These are phyloP conservation scores for Backusella morwellensis DNA, from an alignment of 192 early-diverging fungal species.

Conservation along the genomic window DNA sequence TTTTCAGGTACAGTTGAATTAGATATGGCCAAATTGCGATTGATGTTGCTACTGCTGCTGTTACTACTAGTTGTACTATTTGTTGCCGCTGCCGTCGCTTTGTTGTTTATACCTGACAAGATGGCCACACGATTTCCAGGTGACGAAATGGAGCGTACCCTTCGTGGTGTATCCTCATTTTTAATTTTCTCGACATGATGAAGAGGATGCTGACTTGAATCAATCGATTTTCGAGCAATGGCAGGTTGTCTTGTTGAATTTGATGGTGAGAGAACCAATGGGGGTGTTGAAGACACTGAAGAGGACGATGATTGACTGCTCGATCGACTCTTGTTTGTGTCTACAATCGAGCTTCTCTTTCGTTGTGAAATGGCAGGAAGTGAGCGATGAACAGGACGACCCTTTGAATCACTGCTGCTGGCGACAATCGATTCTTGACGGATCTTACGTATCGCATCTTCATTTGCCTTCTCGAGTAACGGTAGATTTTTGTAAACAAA, in stretches of 20 bases:
- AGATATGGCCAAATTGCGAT: background rate
- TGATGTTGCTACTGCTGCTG: background rate
- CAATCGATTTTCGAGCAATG: background rate
- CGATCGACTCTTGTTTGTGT: slow-evolving; percentile 7
- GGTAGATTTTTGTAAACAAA: slow-evolving; percentile 92
- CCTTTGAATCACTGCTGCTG: slow-evolving; percentile 8
- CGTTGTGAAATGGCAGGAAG: slow-evolving; percentile 35
- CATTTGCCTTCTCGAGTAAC: slow-evolving; percentile 87
- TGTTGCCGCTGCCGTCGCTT: background rate
- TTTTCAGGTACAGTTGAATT: background rate
- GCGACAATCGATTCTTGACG: slow-evolving; percentile 57
- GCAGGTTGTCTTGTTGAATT: background rate
- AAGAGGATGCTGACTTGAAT: background rate
- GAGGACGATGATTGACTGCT: slow-evolving; percentile 10
- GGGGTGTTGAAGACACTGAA: slow-evolving; percentile 4
- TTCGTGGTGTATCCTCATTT: background rate
- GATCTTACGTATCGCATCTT: slow-evolving; percentile 79
- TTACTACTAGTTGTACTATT: background rate
- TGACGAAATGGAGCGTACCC: slow-evolving; percentile 15
- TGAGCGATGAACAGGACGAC: slow-evolving; percentile 34
- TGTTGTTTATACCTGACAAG: background rate
- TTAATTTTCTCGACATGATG: slow-evolving; percentile 2
- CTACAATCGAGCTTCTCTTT: slow-evolving; percentile 22
- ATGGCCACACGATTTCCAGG: slow-evolving; percentile 20
- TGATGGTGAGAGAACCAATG: slow-evolving; percentile 4